phyloP scores from a whole-genome alignment of 2,329 filamentous ascomycete species.

The Septoria linicola region DNA sequence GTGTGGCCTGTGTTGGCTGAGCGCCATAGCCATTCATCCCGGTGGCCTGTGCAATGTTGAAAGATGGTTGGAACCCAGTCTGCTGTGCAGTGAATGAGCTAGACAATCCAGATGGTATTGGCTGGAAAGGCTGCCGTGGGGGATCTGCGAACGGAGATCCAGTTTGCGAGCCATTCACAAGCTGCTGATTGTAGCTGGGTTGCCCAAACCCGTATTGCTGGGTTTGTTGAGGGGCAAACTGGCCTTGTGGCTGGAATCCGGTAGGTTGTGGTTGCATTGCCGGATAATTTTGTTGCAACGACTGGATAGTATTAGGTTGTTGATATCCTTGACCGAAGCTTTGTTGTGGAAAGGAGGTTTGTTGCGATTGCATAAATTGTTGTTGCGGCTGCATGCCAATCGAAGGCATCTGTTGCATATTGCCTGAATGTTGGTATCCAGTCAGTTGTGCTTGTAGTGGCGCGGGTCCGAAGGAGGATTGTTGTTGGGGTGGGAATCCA shows the following conservation, averaged over 20 bases:
- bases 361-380: constrained; percentile 38
- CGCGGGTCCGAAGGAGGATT: constrained; percentile 67
- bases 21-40: constrained; percentile 48
- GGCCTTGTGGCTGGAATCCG: constrained; percentile 41
- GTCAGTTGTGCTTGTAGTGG: constrained; percentile 84
- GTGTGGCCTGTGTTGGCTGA: constrained; percentile 45
- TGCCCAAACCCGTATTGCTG: constrained; percentile 27
- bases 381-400: constrained; percentile 51
- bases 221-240: constrained; percentile 20
- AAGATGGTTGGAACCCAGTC: constrained; percentile 54
- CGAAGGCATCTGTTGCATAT: constrained; percentile 39
- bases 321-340: constrained; percentile 45
- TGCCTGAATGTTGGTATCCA: constrained; percentile 56
- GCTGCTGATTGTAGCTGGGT: constrained; percentile 51
- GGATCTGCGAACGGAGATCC: constrained; percentile 58
- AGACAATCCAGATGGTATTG: constrained; percentile 42
- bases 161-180: constrained; percentile 48
- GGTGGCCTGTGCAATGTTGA: constrained; percentile 41
- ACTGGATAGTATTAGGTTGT: constrained; percentile 35
- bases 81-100: constrained; percentile 43
- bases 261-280: constrained; percentile 57
- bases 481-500: constrained; percentile 57
- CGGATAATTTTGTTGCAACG: constrained; percentile 36
- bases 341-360: constrained; percentile 40
- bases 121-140: constrained; percentile 45